Percentiles rank a stretch among this genome's conserved stretches.
phyloP scores from a whole-genome alignment of 176 grass and related monocot species.

The Metroxylon sagu region DNA sequence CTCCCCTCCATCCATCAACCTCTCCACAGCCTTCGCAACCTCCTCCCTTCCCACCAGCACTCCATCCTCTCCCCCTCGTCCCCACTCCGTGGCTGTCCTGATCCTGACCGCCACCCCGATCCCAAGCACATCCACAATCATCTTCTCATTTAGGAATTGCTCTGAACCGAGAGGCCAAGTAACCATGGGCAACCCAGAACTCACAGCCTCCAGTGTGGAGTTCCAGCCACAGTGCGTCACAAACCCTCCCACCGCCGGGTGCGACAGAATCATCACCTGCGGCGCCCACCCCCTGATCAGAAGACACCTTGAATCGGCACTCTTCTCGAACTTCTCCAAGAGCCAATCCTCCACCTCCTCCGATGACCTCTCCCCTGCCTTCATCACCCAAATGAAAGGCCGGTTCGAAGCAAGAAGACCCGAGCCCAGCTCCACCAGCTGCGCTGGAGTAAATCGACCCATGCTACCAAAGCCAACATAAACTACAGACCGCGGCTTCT shows the following conservation, averaged over 20 bases:
- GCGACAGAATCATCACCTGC: constrained; percentile 49
- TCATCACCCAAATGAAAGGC: constrained; percentile 57
- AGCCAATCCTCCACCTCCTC: constrained; percentile 34
- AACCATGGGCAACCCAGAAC: constrained; percentile 39
- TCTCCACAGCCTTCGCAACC: constrained; percentile 24
- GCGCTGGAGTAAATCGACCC: constrained; percentile 26
- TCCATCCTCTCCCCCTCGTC: background rate
- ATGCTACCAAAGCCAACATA: constrained; percentile 71
- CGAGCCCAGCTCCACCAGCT: constrained; percentile 50
- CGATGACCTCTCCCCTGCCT: constrained; percentile 18
- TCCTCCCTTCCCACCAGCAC: too few relatives aligned
- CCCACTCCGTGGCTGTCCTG: constrained; percentile 17
- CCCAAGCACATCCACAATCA: constrained; percentile 53
- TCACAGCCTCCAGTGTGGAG: constrained; percentile 59
- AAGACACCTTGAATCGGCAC: constrained; percentile 23
- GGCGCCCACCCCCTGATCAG: constrained; percentile 53
- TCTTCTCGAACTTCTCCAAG: constrained; percentile 14
- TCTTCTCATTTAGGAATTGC: constrained; percentile 69
- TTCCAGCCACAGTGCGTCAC: constrained; percentile 90
- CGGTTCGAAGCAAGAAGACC: constrained; percentile 33
- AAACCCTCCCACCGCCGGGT: constrained; percentile 52
- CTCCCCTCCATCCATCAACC: constrained; percentile 29
- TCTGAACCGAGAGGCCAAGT: constrained; percentile 63
- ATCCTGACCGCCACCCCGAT: constrained; percentile 55
- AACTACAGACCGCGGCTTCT: constrained; percentile 39